These are phyloP conservation scores for Tubosaeta sp. DNA, from an alignment of 768 basidiomycete genomes.

Conservation along the genomic window DNA sequence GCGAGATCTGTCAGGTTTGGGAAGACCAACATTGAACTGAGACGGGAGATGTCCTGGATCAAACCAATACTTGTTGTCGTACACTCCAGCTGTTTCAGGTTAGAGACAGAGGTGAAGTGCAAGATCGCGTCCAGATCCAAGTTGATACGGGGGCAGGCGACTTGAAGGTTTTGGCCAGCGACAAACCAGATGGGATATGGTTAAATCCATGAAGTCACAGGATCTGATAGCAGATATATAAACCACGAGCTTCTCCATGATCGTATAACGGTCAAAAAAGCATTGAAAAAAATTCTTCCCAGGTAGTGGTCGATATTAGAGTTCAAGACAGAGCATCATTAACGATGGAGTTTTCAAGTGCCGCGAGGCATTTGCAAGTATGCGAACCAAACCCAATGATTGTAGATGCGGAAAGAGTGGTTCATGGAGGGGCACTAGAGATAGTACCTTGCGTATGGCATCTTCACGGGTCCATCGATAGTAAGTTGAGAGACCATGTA, in stretches of 20 bases:
- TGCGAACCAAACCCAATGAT: background rate
- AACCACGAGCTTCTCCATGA: background rate
- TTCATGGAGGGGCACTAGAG: background rate
- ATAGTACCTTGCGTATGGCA: background rate
- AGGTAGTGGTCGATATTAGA: background rate
- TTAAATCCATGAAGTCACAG: background rate
- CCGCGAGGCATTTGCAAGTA: no score
- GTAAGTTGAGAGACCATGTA: background rate
- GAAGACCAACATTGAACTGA: background rate
- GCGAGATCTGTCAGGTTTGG: background rate
- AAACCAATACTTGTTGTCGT: no score
- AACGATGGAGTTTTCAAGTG: background rate
- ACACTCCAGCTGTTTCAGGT: background rate
- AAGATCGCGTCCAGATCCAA: background rate
- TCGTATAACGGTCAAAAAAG: background rate
- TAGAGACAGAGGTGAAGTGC: background rate
- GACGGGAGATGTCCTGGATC: background rate
- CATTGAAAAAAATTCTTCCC: background rate
- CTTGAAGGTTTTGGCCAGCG: background rate
- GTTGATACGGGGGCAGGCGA: background rate
- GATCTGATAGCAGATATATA: background rate
- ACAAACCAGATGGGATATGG: background rate
- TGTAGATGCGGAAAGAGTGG: background rate
- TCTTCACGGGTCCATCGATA: rapidly evolving
- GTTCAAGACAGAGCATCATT: background rate